These are phyloP conservation scores for Aaosphaeria pasadenensis DNA, from an alignment of 2,329 filamentous ascomycete genomes.

Conservation along the genomic window DNA sequence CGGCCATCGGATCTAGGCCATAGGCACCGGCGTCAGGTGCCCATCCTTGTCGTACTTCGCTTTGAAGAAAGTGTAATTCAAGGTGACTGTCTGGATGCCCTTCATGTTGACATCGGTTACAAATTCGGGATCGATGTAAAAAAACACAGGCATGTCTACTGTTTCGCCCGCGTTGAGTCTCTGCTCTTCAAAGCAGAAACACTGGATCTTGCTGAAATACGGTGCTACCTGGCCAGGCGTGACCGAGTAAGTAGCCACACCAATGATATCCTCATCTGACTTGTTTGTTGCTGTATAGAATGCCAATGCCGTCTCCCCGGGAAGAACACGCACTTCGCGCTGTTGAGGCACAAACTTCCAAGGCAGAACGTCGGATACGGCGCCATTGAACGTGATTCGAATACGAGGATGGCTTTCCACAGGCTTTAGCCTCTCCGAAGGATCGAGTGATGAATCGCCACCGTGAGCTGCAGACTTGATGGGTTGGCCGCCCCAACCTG, in stretches of 20 bases:
- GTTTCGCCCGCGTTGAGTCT: slow-evolving; percentile 91
- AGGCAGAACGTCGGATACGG: slow-evolving; percentile 88
- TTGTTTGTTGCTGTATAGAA: slow-evolving; percentile 98
- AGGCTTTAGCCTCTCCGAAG: slow-evolving; percentile 74
- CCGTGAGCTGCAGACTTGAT: slow-evolving; percentile 73
- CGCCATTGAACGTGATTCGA: slow-evolving; percentile 93
- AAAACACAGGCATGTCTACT: slow-evolving; percentile 99
- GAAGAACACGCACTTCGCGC: slow-evolving; percentile 90
- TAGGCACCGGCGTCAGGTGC: slow-evolving; percentile 58
- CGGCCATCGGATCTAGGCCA: slow-evolving; percentile 9
- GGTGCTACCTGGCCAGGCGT: slow-evolving; percentile 93
- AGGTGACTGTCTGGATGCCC: slow-evolving; percentile 88
- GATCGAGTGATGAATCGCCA: slow-evolving; percentile 56
- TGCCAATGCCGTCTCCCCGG: slow-evolving; percentile 92
- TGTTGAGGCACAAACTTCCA: slow-evolving; percentile 99
- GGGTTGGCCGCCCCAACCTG: slow-evolving; percentile 89
- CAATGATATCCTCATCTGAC: slow-evolving; percentile 89
- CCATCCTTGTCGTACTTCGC: slow-evolving; percentile 83
- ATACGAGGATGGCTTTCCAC: slow-evolving; percentile 79
- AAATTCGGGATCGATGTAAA: slow-evolving; percentile 96
- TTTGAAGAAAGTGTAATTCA: slow-evolving; percentile 98
- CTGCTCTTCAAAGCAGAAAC: slow-evolving; percentile 98
- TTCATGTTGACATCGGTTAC: slow-evolving; percentile 89
- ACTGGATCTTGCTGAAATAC: slow-evolving; percentile 99
- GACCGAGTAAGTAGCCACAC: slow-evolving; percentile 95